Evolutionary conservation across 1,139 yeast genomes (phyloP), one percentile per base, ranked within the genome.

Genomic region (Debaryomyces udenii): DNA sequence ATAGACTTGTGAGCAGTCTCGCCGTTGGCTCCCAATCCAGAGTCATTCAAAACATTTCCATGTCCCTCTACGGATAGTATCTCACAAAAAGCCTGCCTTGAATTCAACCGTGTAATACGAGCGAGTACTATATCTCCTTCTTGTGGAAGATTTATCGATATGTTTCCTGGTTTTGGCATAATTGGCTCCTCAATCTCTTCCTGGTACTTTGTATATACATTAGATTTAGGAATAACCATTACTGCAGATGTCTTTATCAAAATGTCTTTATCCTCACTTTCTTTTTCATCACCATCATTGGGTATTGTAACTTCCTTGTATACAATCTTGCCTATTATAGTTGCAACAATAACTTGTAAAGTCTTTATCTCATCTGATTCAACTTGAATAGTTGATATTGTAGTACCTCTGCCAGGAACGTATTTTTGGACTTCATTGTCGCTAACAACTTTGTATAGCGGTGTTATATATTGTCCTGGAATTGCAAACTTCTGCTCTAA

Each of bases 91-190:
- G 94, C 96, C 61, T 91, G 94, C 47, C 78, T 80, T 17, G 75
- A 66, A 13, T 78, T 74, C 35, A 93, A 75, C 51, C 83, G 77
- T 13, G 85, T 81, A 20, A 93, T 86, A 41, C 82, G 74, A 0
- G 89, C 90, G 17, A 93, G 68, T 2, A 94, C 97, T 10, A 84
- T 63, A 59, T 91, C 96, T 32, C 88, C 86, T 49, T 89, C 96
- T 48, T 81, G 80, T 3, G 99, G 98, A 41, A 93, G 69, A 44
- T 75, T 76, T 40, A 76, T 80, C 14, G 81, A 57, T 9, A 57
- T 53, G 16, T 24, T 26, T 3, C 37, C 37, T 6, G 6, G 11
- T 7, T 34, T 23, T 16, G 37, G 26, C 7, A 34, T 15, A 6
- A 15, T 13, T n/a, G 26, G 9, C n/a, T 31, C 39, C 13, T 44